These are phyloP conservation scores for Penicillium aurantiogriseum DNA, from an alignment of 2,329 filamentous ascomycete genomes.

Conservation along the genomic window DNA sequence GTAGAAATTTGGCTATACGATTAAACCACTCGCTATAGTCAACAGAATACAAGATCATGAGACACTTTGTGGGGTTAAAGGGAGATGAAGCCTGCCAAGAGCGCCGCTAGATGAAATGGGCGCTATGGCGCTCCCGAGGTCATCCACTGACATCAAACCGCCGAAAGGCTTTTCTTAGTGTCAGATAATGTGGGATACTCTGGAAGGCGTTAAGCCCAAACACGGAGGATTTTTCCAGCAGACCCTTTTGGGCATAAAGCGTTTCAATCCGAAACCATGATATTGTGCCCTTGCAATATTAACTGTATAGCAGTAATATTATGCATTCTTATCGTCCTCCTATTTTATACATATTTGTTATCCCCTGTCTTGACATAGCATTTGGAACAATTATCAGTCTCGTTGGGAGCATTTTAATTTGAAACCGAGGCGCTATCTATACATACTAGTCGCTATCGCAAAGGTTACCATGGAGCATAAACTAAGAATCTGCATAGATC, in stretches of 20 bases:
- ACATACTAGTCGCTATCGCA: too few relatives aligned
- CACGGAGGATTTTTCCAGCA: slow-evolving; percentile 4
- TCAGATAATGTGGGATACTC: background rate
- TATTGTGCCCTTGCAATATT: slow-evolving; percentile 15
- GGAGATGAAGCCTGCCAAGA: slow-evolving; percentile 6
- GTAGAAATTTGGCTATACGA: background rate
- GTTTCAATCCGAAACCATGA: slow-evolving; percentile 20
- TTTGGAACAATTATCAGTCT: background rate
- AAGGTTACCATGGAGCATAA: background rate
- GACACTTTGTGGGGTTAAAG: slow-evolving; percentile 11
- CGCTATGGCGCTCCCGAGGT: slow-evolving; percentile 5
- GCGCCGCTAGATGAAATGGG: slow-evolving; percentile 4
- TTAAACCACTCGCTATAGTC: background rate
- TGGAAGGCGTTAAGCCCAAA: slow-evolving; percentile 3
- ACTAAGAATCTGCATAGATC: background rate
- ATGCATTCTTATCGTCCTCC: background rate
- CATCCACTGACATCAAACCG: slow-evolving; percentile 3
- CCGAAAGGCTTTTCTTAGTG: background rate
- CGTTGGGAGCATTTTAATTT: background rate
- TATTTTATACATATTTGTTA: background rate
- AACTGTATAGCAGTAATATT: background rate
- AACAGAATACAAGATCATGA: slow-evolving; percentile 6
- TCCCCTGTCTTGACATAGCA: background rate
- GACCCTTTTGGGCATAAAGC: slow-evolving; percentile 10
- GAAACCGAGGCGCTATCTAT: background rate